These are phyloP conservation scores for Arthroderma sp. DNA, from an alignment of 2,329 filamentous ascomycete species.

Conservation along the genomic window DNA sequence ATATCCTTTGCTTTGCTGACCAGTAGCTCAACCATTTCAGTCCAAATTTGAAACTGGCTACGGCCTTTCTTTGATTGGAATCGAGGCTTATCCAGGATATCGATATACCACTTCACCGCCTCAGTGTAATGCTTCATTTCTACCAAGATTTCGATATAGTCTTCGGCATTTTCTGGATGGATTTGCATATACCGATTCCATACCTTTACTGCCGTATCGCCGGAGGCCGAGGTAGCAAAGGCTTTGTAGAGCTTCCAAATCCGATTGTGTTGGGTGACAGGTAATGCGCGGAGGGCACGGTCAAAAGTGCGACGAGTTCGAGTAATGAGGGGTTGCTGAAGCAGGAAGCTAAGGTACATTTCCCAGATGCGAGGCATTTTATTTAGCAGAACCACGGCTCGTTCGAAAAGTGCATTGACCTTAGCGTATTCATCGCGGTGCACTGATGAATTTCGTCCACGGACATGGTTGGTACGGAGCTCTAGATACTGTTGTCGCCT, in stretches of 20 bases:
- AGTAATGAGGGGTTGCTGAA: slow-evolving; percentile 84
- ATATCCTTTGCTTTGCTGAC: slow-evolving; percentile 83
- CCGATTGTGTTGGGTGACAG: slow-evolving; percentile 86
- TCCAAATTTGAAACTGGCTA: slow-evolving; percentile 94
- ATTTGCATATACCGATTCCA: slow-evolving; percentile 97
- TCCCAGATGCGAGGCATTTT: slow-evolving; percentile 99
- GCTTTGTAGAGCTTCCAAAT: slow-evolving; percentile 87
- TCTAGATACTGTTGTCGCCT: slow-evolving; percentile 55
- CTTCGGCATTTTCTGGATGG: slow-evolving; percentile 86
- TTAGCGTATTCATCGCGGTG: slow-evolving; percentile 75
- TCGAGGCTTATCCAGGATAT: slow-evolving; percentile 75
- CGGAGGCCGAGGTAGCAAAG: slow-evolving; percentile 82
- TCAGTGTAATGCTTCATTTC: slow-evolving; percentile 78
- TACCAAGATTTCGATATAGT: slow-evolving; percentile 80
- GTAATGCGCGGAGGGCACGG: slow-evolving; percentile 76
- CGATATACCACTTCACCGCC: slow-evolving; percentile 80
- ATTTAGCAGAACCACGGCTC: slow-evolving; percentile 82
- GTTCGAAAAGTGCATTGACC: slow-evolving; percentile 88
- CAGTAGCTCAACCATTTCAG: slow-evolving; percentile 87
- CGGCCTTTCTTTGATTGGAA: slow-evolving; percentile 91
- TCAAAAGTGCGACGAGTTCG: slow-evolving; percentile 80
- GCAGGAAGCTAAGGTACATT: slow-evolving; percentile 84
- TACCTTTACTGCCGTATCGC: slow-evolving; percentile 79
- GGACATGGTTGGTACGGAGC: slow-evolving; percentile 68
- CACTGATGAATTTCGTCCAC: slow-evolving; percentile 67